These are phyloP conservation scores for Mrakia blollopis DNA, from an alignment of 768 basidiomycete genomes.

Conservation along the genomic window DNA sequence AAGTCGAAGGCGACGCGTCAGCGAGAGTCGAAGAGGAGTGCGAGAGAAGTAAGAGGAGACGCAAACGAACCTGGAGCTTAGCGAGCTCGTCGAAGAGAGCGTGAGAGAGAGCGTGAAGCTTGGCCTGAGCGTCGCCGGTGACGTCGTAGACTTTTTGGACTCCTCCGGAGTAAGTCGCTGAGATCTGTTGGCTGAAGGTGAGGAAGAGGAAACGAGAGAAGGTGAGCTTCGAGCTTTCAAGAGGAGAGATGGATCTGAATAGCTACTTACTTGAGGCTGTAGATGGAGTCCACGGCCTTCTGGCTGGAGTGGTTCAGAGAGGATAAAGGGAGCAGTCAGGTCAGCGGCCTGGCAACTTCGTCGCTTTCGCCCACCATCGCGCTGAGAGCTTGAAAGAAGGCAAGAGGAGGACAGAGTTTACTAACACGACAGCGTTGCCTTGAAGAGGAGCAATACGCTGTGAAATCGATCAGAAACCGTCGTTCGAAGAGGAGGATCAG, in stretches of 20 bases:
- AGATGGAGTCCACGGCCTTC: conserved; percentile 31
- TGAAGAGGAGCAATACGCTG: conserved; percentile 29
- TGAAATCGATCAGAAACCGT: not conserved
- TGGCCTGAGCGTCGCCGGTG: conserved; percentile 29
- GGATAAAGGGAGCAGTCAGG: not conserved
- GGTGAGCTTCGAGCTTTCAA: too few species aligned
- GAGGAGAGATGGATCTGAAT: not conserved
- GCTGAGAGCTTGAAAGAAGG: not conserved
- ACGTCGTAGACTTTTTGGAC: conserved; percentile 8
- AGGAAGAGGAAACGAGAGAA: not conserved
- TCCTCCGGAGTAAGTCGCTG: conserved; percentile 25
- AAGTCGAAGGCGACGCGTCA: not conserved
- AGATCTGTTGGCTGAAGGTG: conserved; percentile 21
- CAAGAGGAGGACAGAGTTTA: not conserved
- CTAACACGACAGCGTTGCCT: conserved; percentile 31
- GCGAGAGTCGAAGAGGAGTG: not conserved
- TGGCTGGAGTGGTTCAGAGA: conserved; percentile 15
- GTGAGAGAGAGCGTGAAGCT: conserved; percentile 20
- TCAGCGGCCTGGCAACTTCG: not conserved
- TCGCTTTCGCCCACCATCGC: not conserved
- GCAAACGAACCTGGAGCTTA: conserved; percentile 2
- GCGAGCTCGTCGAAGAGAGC: conserved; percentile 24
- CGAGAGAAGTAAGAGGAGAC: not conserved
- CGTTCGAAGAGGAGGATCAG: not conserved
- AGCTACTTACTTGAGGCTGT: conserved; percentile 20